These are phyloP conservation scores for Alternaria burnsii DNA, from an alignment of 2,329 filamentous ascomycete species.

Conservation along the genomic window DNA sequence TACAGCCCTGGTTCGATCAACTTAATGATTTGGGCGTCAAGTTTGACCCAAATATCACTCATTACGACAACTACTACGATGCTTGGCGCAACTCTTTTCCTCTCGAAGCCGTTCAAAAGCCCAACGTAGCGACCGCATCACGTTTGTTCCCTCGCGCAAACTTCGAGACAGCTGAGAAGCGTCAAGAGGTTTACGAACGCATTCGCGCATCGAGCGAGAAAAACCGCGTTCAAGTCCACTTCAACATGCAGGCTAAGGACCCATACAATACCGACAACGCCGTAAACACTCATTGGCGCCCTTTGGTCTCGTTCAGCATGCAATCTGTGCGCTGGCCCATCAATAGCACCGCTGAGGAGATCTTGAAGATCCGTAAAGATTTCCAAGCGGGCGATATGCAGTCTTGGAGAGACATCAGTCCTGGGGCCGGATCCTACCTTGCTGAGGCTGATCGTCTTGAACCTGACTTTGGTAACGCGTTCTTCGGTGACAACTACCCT, in stretches of 20 bases:
- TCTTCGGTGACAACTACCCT: slow-evolving; percentile 46
- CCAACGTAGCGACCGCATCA: slow-evolving; percentile 45
- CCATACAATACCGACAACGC: slow-evolving; percentile 41
- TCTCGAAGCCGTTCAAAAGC: slow-evolving; percentile 45
- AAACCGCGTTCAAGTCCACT: slow-evolving; percentile 46
- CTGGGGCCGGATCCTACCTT: slow-evolving; percentile 41
- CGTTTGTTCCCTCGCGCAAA: slow-evolving; percentile 46
- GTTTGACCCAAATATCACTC: slow-evolving; percentile 46
- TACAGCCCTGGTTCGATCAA: slow-evolving; percentile 45
- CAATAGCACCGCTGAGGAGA: slow-evolving; percentile 40
- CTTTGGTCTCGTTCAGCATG: slow-evolving; percentile 37
- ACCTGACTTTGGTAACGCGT: slow-evolving; percentile 44
- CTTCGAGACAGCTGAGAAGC: slow-evolving; percentile 43
- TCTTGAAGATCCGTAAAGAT: slow-evolving; percentile 34
- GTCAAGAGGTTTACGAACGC: slow-evolving; percentile 40
- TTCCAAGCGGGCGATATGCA: slow-evolving; percentile 41
- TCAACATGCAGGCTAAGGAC: slow-evolving; percentile 47
- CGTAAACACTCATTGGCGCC: slow-evolving; percentile 43
- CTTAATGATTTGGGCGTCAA: slow-evolving; percentile 40
- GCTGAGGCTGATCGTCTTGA: slow-evolving; percentile 46
- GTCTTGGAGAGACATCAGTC: slow-evolving; percentile 45
- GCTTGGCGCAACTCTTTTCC: slow-evolving; percentile 48
- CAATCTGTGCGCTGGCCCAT: slow-evolving; percentile 46
- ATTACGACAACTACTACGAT: slow-evolving; percentile 44
- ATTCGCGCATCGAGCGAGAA: slow-evolving; percentile 46